Base-by-base conservation (phyloP, 345 rosid genomes). In the Corchorus capsularis region DNA sequence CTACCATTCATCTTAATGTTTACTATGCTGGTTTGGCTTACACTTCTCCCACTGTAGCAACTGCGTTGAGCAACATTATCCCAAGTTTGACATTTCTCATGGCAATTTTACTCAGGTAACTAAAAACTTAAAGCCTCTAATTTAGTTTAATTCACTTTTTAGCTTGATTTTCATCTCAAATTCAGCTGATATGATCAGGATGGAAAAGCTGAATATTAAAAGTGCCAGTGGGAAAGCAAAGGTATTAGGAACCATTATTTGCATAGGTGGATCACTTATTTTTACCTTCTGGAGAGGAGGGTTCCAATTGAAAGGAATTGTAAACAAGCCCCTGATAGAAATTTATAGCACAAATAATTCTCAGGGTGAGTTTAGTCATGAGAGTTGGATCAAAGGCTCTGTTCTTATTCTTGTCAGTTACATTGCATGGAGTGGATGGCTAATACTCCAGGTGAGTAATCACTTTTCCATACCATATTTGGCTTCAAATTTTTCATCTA, bases 201-300 rank as follows among this genome's bases (percentile, higher is more conserved):
- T 83, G 87, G 88, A 87, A 80, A 84, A 77, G 11, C 82, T 85
- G 73, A 77, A 81, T 52, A 78, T 83, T 9, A 75, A 8, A 45
- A 79, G 78, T 45, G 54, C 59, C 2, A 68, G 83, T 4, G 81
- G 90, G 20, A 39, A 46, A 78, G 85, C 86, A 1, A 89, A 85
- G 75, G 77, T 83, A 6, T 4, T 82, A 1, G 90, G 87, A 6
- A 74, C 84, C 0, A 19, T 79, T 19, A 59, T 79, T 9, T 83
- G 87, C 78, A 13, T 86, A 1, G 77, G 70, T 7, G 83, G 90
- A 0, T 85, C 87, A 22, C 83, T 88, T 22, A 32, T 79, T 8
- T 86, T 86, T 71, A 85, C 86, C 66, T 83, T 86, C 75, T 86
- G 90, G 85, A 88, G 79, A 73, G 87, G 84, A 56, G 83, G 80